Evolutionary conservation across 2,329 filamentous ascomycete genomes (phyloP).

Genomic region (Aspergillus brasiliensis): DNA sequence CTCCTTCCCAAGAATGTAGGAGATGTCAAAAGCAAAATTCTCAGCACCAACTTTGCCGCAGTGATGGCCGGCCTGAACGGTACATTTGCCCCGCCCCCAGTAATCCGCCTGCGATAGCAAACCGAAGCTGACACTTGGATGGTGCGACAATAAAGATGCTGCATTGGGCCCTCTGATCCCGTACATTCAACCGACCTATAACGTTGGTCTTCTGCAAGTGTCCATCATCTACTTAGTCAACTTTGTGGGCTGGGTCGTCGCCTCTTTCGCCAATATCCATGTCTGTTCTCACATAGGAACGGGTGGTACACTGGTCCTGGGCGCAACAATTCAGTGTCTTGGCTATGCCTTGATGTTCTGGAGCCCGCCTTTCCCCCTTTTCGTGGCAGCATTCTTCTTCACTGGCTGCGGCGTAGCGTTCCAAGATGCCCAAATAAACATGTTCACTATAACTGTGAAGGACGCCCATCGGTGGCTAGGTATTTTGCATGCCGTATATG

Average conservation of each 20-base stretch:
- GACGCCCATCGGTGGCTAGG: constrained; percentile 28
- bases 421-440: constrained; percentile 27
- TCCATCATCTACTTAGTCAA: constrained; percentile 28
- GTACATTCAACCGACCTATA: constrained; percentile 26
- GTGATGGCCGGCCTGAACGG: constrained; percentile 25
- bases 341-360: constrained; percentile 29
- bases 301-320: constrained; percentile 25
- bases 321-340: constrained; percentile 20
- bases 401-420: constrained; percentile 25
- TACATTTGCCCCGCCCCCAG: constrained; percentile 3
- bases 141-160: constrained; percentile 15
- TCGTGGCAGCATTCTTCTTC: constrained; percentile 26
- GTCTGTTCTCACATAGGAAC: constrained; percentile 26
- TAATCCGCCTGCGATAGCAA: not conserved
- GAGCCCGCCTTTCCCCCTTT: constrained; percentile 24
- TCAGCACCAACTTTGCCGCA: constrained; percentile 25
- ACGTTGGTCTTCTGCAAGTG: constrained; percentile 23
- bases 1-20: constrained; percentile 18
- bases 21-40: constrained; percentile 22
- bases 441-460: constrained; percentile 25
- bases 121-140: not conserved
- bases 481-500: constrained; percentile 26
- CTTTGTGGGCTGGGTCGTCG: constrained; percentile 24
- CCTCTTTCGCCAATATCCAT: constrained; percentile 28
- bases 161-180: constrained; percentile 27